A percentile compares a stretch with the other conserved stretches of the same genome.
Conservation (phyloP, 2,329 filamentous ascomycete species). For the Penicillium sp. region DNA sequence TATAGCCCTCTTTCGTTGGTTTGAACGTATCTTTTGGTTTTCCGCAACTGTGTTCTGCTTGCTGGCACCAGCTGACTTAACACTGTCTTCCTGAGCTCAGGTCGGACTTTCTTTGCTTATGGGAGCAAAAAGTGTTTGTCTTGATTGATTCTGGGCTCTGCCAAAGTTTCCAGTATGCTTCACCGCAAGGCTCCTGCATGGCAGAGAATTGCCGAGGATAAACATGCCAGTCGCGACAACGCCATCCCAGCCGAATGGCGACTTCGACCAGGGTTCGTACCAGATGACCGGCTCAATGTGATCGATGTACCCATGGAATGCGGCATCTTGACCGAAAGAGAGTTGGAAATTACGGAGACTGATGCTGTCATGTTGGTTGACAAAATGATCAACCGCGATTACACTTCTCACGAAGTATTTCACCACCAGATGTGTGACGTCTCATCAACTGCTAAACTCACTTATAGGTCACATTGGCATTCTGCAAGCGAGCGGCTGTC, state of each 20-base stretch:
- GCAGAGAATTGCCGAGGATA: not conserved
- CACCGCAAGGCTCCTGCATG: not conserved
- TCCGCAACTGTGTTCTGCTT: too few species aligned
- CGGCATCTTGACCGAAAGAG: not conserved
- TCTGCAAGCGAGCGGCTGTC: slow-evolving; percentile 12
- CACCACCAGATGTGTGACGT: not conserved
- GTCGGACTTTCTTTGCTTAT: too few species aligned
- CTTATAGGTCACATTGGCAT: slow-evolving; percentile 11
- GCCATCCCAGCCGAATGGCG: not conserved
- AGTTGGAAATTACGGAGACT: not conserved
- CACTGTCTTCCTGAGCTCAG: too few species aligned
- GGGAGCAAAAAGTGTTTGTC: too few species aligned
- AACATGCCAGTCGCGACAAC: not conserved
- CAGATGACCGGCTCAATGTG: slow-evolving; percentile 6
- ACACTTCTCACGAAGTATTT: not conserved
- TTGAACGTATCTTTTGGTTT: too few species aligned
- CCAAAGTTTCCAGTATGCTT: not conserved
- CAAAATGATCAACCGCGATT: not conserved
- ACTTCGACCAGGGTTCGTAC: not conserved
- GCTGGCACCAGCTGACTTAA: too few species aligned
- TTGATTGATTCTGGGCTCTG: too few species aligned
- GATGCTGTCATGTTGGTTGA: not conserved
- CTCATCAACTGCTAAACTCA: not conserved
- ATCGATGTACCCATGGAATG: not conserved
- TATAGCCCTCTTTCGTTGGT: too few species aligned